A percentile compares a stretch with the other conserved stretches of the same genome.
phyloP scores from a whole-genome alignment of 352 stramenopile species.

The Blastocystis sp. region DNA sequence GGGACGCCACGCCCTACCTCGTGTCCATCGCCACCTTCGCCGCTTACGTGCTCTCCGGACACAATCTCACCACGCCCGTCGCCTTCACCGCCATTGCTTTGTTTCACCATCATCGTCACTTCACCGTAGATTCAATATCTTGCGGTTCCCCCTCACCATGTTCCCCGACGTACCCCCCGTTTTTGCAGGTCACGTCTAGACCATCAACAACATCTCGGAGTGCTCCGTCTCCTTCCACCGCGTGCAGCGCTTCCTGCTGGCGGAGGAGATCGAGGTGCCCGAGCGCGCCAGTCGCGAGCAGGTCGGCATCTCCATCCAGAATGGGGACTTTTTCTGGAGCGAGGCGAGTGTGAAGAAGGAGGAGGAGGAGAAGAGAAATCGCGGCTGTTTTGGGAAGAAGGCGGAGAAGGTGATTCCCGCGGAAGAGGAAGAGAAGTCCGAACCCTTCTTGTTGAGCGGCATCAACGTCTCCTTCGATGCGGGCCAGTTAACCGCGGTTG shows the following conservation, averaged over 20 bases:
- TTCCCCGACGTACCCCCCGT: slow-evolving; percentile 80
- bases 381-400: too few species aligned
- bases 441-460: slow-evolving; percentile 68
- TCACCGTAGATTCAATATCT: slow-evolving; percentile 82
- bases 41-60: slow-evolving; percentile 77
- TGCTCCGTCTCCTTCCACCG: slow-evolving; percentile 78
- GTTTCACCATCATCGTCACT: too few species aligned
- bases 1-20: slow-evolving; percentile 83
- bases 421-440: neutral
- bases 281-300: neutral
- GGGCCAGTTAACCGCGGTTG: slow-evolving; percentile 79
- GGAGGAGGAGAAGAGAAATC: too few species aligned
- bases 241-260: slow-evolving; percentile 73
- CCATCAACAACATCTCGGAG: slow-evolving; percentile 88
- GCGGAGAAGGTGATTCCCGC: neutral
- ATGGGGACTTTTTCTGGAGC: slow-evolving; percentile 37
- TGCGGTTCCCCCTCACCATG: slow-evolving; percentile 94
- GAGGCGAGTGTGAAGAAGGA: neutral
- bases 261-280: slow-evolving; percentile 70
- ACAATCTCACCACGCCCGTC: slow-evolving; percentile 84
- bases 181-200: slow-evolving; percentile 13
- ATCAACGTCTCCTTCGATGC: slow-evolving; percentile 77
- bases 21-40: slow-evolving; percentile 86
- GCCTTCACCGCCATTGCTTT: slow-evolving; percentile 89
- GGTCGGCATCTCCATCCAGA: neutral